A percentile compares a stretch with the other conserved stretches of the same genome.
These are phyloP conservation scores for Trypanosoma scelopori DNA, from an alignment of 208 protist species.

Conservation along the genomic window DNA sequence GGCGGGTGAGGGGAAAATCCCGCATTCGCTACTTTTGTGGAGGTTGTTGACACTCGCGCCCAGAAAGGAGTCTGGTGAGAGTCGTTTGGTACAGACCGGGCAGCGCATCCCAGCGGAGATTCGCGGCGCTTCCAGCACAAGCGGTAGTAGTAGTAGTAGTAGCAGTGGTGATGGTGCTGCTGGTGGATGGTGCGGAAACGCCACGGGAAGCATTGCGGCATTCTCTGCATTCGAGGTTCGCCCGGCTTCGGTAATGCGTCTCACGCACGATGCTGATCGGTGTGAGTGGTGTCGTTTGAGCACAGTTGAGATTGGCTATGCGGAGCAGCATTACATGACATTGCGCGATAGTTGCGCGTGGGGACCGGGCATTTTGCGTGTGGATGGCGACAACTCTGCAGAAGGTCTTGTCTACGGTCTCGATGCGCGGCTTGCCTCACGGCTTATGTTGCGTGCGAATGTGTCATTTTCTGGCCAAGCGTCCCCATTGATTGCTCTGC, in stretches of 20 bases:
- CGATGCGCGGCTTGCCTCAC: slow-evolving; percentile 46
- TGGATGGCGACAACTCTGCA: background rate
- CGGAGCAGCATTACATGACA: slow-evolving; percentile 44
- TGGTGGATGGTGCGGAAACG: background rate
- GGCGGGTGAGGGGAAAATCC: slow-evolving; percentile 55
- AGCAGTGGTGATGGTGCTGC: background rate
- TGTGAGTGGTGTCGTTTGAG: slow-evolving; percentile 38
- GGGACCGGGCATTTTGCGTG: slow-evolving; percentile 16
- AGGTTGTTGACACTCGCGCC: slow-evolving; percentile 36
- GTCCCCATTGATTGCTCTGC: slow-evolving; percentile 65
- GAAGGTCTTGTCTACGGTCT: slow-evolving; percentile 60
- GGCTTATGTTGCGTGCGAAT: slow-evolving; percentile 69
- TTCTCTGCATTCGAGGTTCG: slow-evolving; percentile 29
- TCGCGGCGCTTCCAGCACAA: background rate
- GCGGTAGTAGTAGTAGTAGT: background rate
- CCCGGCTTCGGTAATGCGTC: slow-evolving; percentile 7
- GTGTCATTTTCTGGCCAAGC: slow-evolving; percentile 58
- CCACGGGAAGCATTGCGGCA: background rate
- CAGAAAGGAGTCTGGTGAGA: background rate
- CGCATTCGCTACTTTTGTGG: slow-evolving; percentile 68
- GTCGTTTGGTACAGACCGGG: slow-evolving; percentile 23
- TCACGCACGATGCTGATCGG: background rate
- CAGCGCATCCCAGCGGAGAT: slow-evolving; percentile 13
- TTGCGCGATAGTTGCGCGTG: slow-evolving; percentile 26
- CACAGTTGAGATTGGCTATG: slow-evolving; percentile 59